Evolutionary conservation across 1,284 basidiomycete genomes (phyloP), one percentile per base, ranked within the genome.

Genomic region (Tylopilus sp.): DNA sequence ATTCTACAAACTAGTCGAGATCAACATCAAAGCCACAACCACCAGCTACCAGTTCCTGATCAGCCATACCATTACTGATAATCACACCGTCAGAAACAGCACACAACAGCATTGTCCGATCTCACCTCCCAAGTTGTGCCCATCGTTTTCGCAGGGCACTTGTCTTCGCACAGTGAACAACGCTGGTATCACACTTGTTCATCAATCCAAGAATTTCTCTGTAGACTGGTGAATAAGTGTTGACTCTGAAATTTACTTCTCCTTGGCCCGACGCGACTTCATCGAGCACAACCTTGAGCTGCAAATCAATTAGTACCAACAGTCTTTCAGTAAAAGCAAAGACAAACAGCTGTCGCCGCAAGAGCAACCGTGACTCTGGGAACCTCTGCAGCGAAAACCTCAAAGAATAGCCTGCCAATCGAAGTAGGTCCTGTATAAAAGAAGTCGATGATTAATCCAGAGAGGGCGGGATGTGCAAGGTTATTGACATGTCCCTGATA

Each of bases 401-500:
- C n/a, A n/a, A n/a, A n/a, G n/a, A n/a, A n/a, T n/a, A n/a, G n/a
- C n/a, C n/a, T n/a, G n/a, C n/a, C n/a, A n/a, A n/a, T n/a, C n/a
- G n/a, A n/a, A n/a, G n/a, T n/a, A n/a, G n/a, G n/a, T n/a, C n/a
- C n/a, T n/a, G 44, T 39, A 6, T 66, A 68, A 8, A 68, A 68
- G 33, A 67, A 67, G 9, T 68, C 49, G 7, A 66, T n/a, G 2
- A 63, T 19, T 10, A 68, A 22, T 5, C 65, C 38, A 0, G 52
- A 32, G 0, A 68, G 58, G 0, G 38, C 38, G 0, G 53, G 53
- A 29, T 67, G 65, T 0, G 60, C 55, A 6, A 69, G 60, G 9
- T 69, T 69, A 13, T 69, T 69, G 6, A n/a, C 32, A 9, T 58
- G 60, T 22, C 62, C 67, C 68, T 69, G n/a, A 22, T 16, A 29